Evolutionary conservation across 768 basidiomycete species (phyloP).

Genomic region (Mycena alexandri): DNA sequence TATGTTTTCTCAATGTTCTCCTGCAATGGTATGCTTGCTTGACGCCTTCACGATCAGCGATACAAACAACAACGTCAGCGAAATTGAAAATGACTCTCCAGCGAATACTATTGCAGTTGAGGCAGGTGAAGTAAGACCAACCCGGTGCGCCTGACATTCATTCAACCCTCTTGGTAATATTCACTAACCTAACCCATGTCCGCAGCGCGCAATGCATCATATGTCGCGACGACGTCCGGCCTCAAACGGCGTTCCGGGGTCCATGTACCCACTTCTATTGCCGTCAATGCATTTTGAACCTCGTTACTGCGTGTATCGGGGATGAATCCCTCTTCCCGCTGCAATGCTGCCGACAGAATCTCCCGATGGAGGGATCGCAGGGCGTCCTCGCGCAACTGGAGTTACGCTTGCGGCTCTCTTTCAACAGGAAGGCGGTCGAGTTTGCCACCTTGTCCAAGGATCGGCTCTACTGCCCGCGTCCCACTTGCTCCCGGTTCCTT

Average conservation of each 20-base stretch:
- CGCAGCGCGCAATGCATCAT: constrained; percentile 53
- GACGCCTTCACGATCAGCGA: neutral
- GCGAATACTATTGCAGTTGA: neutral
- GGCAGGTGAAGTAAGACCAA: neutral
- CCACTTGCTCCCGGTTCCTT: constrained; percentile 67
- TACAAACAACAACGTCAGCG: neutral
- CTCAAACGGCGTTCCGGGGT: constrained; percentile 47
- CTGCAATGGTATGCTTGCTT: neutral
- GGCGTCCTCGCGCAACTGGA: constrained; percentile 43
- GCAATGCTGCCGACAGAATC: constrained; percentile 59
- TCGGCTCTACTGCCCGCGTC: constrained; percentile 65
- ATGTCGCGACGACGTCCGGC: constrained; percentile 52
- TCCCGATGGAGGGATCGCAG: constrained; percentile 45
- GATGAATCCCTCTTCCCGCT: constrained; percentile 69
- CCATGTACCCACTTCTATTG: constrained; percentile 65
- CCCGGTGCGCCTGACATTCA: constrained; percentile 1
- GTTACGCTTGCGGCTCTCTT: constrained; percentile 42
- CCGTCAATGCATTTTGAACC: constrained; percentile 53
- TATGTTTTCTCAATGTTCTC: neutral
- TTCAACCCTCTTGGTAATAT: too few relatives aligned
- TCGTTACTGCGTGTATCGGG: constrained; percentile 55
- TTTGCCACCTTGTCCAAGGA: constrained; percentile 55
- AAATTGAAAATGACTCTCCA: neutral
- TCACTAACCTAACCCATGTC: neutral
- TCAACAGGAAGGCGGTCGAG: constrained; percentile 60